phyloP scores from a whole-genome alignment of 2,329 filamentous ascomycete species.

The Berkeleyomyces basicola region DNA sequence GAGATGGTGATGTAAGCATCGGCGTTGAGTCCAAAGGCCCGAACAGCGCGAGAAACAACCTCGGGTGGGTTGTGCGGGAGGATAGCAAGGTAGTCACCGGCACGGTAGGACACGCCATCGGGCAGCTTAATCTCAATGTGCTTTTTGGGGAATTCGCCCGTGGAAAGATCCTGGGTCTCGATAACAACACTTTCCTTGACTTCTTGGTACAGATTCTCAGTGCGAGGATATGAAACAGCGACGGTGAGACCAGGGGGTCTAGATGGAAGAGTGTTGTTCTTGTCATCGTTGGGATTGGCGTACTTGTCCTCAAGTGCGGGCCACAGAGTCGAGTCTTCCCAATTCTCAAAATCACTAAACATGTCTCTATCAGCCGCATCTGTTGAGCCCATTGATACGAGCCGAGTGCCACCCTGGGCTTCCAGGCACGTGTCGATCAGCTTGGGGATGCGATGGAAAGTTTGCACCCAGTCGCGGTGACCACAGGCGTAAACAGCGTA shows the following conservation, averaged over 20 bases:
- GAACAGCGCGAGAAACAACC: conserved; percentile 46
- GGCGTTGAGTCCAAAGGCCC: conserved; percentile 49
- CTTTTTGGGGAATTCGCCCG: conserved; percentile 39
- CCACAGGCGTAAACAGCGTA: conserved; percentile 57
- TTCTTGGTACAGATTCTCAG: conserved; percentile 44
- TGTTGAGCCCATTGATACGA: conserved; percentile 33
- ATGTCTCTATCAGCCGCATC: conserved; percentile 49
- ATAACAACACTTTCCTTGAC: conserved; percentile 44
- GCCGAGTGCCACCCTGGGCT: conserved; percentile 20
- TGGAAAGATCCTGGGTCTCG: conserved; percentile 33
- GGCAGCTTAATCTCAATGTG: conserved; percentile 54
- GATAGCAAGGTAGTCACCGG: conserved; percentile 62
- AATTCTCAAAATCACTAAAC: conserved; percentile 49
- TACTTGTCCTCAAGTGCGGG: conserved; percentile 32
- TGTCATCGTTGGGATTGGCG: conserved; percentile 27
- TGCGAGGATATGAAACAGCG: conserved; percentile 35
- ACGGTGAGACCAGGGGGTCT: conserved; percentile 23
- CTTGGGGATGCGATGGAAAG: conserved; percentile 51
- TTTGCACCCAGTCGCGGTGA: conserved; percentile 37
- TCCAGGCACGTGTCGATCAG: conserved; percentile 39
- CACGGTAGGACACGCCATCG: conserved; percentile 45
- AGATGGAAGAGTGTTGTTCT: conserved; percentile 7
- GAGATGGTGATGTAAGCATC: conserved; percentile 49
- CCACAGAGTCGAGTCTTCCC: conserved; percentile 43
- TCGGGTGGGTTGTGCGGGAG: conserved; percentile 51